Base-by-base conservation (phyloP, 2,329 filamentous ascomycete genomes). In the Pleurostoma richardsiae region DNA sequence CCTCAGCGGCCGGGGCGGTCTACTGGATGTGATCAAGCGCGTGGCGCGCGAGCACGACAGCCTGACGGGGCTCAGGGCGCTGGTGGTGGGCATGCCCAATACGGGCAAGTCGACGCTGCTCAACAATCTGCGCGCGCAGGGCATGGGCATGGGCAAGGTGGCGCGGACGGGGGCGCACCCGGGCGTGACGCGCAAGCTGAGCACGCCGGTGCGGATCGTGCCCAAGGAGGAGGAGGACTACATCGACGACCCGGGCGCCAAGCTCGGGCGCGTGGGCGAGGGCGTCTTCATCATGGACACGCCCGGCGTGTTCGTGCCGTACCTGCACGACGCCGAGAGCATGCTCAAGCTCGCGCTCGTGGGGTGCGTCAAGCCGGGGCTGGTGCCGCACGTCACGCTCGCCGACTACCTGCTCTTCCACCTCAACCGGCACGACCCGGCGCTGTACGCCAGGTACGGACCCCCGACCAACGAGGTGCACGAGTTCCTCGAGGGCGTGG, bases 1-100 rank as follows among this genome's bases (percentile, higher is more conserved):
- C 39, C 49, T 58, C 8, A 44, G 53, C 3, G 61, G 60, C 30
- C 71, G 73, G 7, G 55, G 54, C 4, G 45, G 54, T 3, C 62
- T 82, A 4, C 60, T 81, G 8, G 64, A 72, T 1, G 70, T 72
- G 47, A 69, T 83, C 46, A 76, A 75, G 49, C 59, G 67, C 4
- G 71, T 78, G 51, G 76, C 77, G 28, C 53, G 59, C n/a, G 61
- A 67, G 29, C 63, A 66, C 30, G 73, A 82, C 56, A 80, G 79
- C 27, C 69, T 97, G n/a, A 84, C 88, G 6, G 91, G 90, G n/a
- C 79, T 90, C 55, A 82, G 90, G 42, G 80, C 90, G 47, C 79
- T 99, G 64, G 81, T 97, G 1, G 91, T 97, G 10, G 94, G 94
- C 46, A 96, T 99, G 91, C 94, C 94, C 33, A 99, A 99, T 62